Conservation (phyloP, 2,329 filamentous ascomycete genomes). For the Colletotrichum noveboracense region DNA sequence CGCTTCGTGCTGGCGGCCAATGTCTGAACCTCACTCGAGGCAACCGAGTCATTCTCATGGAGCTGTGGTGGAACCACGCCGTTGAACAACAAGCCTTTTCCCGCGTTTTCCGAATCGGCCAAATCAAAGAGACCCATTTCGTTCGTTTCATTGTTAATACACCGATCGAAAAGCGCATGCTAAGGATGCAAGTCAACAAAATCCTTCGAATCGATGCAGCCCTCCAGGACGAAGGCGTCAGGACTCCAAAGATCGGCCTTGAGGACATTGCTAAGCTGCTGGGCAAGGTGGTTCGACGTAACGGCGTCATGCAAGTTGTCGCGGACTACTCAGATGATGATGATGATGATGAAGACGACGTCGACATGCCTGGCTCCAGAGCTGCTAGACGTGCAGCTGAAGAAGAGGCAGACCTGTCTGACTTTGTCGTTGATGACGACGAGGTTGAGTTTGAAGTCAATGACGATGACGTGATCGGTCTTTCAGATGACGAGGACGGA, state of each 20-base stretch:
- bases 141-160: constrained; percentile 60
- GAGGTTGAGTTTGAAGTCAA: too few relatives aligned
- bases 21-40: too few relatives aligned
- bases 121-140: constrained; percentile 63
- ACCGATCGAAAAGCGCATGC: constrained; percentile 63
- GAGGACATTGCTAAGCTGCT: not conserved
- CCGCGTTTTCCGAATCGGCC: constrained; percentile 70
- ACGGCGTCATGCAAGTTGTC: too few relatives aligned
- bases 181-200: constrained; percentile 61
- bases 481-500: too few relatives aligned
- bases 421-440: too few relatives aligned
- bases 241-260: not conserved
- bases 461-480: too few relatives aligned
- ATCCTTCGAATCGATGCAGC: not conserved
- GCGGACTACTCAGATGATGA: too few relatives aligned
- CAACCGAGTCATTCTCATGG: constrained; percentile 61
- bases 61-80: constrained; percentile 33
- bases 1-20: constrained; percentile 33
- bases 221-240: not conserved
- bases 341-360: too few relatives aligned
- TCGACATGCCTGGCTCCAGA: too few relatives aligned
- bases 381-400: too few relatives aligned
- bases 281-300: too few relatives aligned
- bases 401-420: too few relatives aligned
- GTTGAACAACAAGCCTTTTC: constrained; percentile 65